A percentile compares a stretch with the other conserved stretches of the same genome.
These are phyloP conservation scores for Berberis vulgaris DNA, from an alignment of 164 flowering plant genomes.

Conservation along the genomic window DNA sequence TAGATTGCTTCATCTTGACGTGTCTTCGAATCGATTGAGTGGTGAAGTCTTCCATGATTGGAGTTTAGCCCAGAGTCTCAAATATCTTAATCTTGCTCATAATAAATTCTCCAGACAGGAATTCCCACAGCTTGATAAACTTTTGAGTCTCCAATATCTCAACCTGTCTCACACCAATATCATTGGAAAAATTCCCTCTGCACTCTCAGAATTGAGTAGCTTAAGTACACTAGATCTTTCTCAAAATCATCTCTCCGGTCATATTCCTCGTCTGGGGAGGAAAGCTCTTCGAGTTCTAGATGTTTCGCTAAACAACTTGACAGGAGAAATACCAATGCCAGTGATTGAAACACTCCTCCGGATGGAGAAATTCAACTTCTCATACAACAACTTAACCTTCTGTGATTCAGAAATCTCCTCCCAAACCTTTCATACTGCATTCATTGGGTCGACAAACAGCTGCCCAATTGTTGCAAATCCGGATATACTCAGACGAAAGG, in stretches of 20 bases:
- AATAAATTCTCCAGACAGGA: constrained; percentile 49
- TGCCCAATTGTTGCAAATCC: constrained; percentile 75
- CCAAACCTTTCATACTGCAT: constrained; percentile 30
- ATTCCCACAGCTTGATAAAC: constrained; percentile 33
- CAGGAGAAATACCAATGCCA: constrained; percentile 44
- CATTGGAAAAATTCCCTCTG: constrained; percentile 36
- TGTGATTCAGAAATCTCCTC: constrained; percentile 38
- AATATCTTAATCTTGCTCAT: constrained; percentile 60
- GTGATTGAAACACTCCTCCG: constrained; percentile 32
- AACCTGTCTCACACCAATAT: constrained; percentile 58
- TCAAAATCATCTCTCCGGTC: constrained; percentile 47
- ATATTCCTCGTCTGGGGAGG: constrained; percentile 31
- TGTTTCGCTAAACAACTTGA: constrained; percentile 54
- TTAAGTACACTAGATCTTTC: constrained; percentile 65
- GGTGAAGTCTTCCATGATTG: constrained; percentile 34
- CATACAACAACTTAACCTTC: constrained; percentile 59
- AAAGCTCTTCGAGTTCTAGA: constrained; percentile 48
- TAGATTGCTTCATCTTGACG: constrained; percentile 50
- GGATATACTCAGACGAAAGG: constrained; percentile 25
- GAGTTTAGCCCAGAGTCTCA: constrained; percentile 30
- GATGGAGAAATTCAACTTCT: constrained; percentile 64
- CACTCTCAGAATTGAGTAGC: constrained; percentile 31
- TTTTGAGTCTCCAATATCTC: constrained; percentile 48
- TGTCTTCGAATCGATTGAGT: constrained; percentile 67
- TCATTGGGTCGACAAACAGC: constrained; percentile 44